phyloP scores from a whole-genome alignment of 805 yeast species.

The Hemisphaericaspora nanyangensis region DNA sequence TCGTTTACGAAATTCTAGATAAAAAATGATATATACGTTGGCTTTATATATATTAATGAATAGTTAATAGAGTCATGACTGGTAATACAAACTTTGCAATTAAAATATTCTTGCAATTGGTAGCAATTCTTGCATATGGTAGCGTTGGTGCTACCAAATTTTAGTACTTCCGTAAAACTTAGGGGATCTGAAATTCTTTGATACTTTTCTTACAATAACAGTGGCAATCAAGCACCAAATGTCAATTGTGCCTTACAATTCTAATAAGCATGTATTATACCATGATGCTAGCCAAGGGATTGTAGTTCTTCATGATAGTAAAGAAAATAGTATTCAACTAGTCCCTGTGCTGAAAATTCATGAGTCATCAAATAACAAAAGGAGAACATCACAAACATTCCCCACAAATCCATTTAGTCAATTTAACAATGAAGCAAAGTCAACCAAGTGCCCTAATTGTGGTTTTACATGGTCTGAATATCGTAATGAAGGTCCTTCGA shows the following conservation, averaged over 20 bases:
- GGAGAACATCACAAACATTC: neutral
- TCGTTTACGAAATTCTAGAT: constrained; percentile 19
- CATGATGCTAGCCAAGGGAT: constrained; percentile 34
- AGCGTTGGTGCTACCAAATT: no score
- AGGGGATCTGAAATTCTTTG: no score
- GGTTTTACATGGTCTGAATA: constrained; percentile 24
- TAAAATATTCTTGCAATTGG: no score
- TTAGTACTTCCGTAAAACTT: no score
- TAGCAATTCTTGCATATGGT: no score
- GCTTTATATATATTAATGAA: neutral
- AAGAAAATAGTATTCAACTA: constrained; percentile 26
- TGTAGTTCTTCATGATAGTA: constrained; percentile 31
- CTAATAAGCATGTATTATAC: constrained; percentile 26
- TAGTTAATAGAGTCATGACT: no score
- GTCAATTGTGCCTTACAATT: constrained; percentile 38
- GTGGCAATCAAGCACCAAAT: no score
- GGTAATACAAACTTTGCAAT: no score
- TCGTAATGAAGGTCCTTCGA: neutral
- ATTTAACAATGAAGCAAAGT: constrained; percentile 1
- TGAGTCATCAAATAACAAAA: neutral
- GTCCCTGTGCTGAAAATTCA: constrained; percentile 11
- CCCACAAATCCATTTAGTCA: neutral
- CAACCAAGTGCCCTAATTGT: constrained; percentile 26
- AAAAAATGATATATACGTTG: neutral
- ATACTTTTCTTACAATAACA: no score